These are phyloP conservation scores for Daldinia vernicosa DNA, from an alignment of 495 filamentous ascomycete genomes.

Conservation along the genomic window DNA sequence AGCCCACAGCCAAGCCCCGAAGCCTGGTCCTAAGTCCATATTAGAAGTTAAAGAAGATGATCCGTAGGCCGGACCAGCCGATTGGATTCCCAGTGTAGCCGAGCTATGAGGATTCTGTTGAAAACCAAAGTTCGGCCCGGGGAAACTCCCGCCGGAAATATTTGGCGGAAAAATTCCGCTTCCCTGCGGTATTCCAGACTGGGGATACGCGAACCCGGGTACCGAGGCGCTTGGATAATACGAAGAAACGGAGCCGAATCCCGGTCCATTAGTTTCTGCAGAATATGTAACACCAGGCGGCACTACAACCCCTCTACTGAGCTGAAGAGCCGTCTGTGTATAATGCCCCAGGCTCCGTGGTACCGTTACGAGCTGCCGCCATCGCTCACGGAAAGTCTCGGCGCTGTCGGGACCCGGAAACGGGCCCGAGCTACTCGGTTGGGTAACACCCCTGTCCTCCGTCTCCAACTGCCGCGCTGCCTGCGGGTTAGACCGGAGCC, in stretches of 20 bases:
- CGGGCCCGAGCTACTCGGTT: constrained; percentile 49
- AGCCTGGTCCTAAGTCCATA: constrained; percentile 23
- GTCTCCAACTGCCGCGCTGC: constrained; percentile 45
- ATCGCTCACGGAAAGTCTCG: constrained; percentile 50
- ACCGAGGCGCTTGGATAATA: not conserved
- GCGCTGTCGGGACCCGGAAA: constrained; percentile 40
- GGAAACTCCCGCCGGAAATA: not conserved
- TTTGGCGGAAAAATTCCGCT: not conserved
- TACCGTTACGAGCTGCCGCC: constrained; percentile 48
- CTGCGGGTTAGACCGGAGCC: constrained; percentile 47
- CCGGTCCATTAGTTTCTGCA: not conserved
- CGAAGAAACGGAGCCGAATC: not conserved
- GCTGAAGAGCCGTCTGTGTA: not conserved
- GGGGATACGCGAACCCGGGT: constrained; percentile 46
- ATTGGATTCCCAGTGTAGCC: constrained; percentile 6
- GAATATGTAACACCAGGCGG: not conserved
- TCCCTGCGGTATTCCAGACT: constrained; percentile 31
- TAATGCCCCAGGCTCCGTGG: not conserved
- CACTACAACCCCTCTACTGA: not conserved
- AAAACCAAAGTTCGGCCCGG: not conserved
- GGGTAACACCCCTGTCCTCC: constrained; percentile 44
- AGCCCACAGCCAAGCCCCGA: constrained; percentile 49
- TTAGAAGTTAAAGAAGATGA: constrained; percentile 1
- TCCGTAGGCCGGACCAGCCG: constrained; percentile 3
- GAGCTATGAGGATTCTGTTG: not conserved